Evolutionary conservation across 495 filamentous ascomycete species (phyloP).

Genomic region (Cryomyces minteri): DNA sequence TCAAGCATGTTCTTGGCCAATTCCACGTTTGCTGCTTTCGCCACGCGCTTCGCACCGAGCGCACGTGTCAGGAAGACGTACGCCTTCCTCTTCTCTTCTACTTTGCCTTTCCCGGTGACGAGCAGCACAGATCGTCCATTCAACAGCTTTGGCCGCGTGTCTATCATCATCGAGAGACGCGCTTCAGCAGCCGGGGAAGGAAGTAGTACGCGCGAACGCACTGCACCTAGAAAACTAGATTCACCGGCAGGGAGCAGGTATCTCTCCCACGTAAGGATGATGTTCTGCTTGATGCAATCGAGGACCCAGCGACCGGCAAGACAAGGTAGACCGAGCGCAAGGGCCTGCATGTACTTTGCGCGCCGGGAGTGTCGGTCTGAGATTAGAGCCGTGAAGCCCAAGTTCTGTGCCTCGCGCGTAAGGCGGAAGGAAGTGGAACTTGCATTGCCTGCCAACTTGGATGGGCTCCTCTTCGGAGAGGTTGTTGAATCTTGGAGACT

Average conservation of each 20-base stretch:
- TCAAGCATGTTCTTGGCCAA: constrained; percentile 38
- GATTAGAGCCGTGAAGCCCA: constrained; percentile 72
- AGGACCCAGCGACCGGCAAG: constrained; percentile 64
- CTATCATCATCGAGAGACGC: constrained; percentile 5
- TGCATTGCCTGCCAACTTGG: constrained; percentile 5
- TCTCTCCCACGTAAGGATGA: constrained; percentile 50
- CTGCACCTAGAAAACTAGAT: constrained; percentile 56
- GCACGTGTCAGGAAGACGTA: constrained; percentile 62
- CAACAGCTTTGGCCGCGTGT: constrained; percentile 33
- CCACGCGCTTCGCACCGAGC: constrained; percentile 49
- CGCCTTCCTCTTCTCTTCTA: constrained; percentile 37
- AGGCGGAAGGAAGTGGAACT: constrained; percentile 22
- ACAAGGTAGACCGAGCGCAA: constrained; percentile 78
- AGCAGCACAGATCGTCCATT: constrained; percentile 51
- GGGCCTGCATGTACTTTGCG: constrained; percentile 86
- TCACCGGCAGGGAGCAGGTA: constrained; percentile 82
- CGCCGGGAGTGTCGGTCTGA: constrained; percentile 76
- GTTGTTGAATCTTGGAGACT: constrained; percentile 1
- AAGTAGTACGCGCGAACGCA: constrained; percentile 51
- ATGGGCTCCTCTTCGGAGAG: constrained; percentile 4
- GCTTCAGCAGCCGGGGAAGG: constrained; percentile 38
- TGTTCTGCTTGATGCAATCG: constrained; percentile 41
- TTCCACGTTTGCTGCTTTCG: constrained; percentile 41
- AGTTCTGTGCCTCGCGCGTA: constrained; percentile 26
- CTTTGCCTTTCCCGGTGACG: constrained; percentile 46